Base-by-base conservation (phyloP, 163 green algal genomes). In the Scenedesmus sp. region DNA sequence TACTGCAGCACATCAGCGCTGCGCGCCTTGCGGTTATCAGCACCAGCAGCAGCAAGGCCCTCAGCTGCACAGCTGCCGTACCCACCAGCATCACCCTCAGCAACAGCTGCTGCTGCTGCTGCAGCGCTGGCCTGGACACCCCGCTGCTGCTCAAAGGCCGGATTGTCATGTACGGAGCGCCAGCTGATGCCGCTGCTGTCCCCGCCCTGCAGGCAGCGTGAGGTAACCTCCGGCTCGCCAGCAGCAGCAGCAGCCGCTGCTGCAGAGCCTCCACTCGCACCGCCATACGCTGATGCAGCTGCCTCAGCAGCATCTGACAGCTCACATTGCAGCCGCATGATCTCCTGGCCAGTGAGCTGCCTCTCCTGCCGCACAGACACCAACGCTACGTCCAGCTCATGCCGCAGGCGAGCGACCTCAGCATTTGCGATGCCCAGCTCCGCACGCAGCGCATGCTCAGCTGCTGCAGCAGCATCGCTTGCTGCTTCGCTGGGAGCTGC, bases 371-470 rank as follows among this genome's bases (percentile, higher is more conserved):
- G 20, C 26, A 8, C 15, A 18, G 90, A 64, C 5, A 16, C 57
- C 16, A 23, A 9, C 59, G 84, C 59, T 4, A 90, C 90, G 52
- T 93, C 83, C 34, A 93, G 59, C 84, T 93, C 66, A 62, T 90
- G 90, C 23, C 70, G 90, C 23, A 93, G 59, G 16, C 70, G 76
- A 34, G 90, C 90, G 8, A 87, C 83, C 84, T 93, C 90, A 15
- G 90, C 90, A n/a, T 93, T 88, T 4, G 84, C 73, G 20, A 93
- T 81, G 59, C 90, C 84, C 55, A 93, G 62, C 84, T 93, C 4
- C 8, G 90, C 90, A 34, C 90, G 83, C 54, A 93, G 84, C 34
- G 90, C 90, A 77, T 93, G 84, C 64, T 89, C 77, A 0, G 46
- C 20, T 12, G 81, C 81, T 54, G 85, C 85, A 66, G 46, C 34